A percentile compares a stretch with the other conserved stretches of the same genome.
Conservation (phyloP, 2,329 filamentous ascomycete genomes). For the Clarireedia monteithiana region DNA sequence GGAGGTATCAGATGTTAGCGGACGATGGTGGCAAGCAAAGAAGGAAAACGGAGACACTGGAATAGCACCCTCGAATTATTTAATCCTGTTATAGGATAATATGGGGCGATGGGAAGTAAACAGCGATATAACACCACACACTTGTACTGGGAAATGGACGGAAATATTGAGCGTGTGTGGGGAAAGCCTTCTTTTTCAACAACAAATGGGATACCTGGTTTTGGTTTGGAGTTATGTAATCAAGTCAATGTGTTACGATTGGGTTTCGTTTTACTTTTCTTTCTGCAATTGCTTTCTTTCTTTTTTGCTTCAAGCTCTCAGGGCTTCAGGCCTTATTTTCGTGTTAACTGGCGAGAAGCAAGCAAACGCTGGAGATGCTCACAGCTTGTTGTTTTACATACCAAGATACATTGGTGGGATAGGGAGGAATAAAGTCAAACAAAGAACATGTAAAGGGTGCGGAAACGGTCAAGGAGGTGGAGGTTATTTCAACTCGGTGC, state of each 20-base stretch:
- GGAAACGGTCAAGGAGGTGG: no score
- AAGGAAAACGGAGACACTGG: conserved; percentile 92
- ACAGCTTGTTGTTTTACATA: no score
- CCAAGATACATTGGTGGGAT: no score
- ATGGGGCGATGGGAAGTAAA: background rate
- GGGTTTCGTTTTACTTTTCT: conserved; percentile 5
- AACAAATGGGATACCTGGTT: conserved; percentile 9
- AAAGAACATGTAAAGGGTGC: no score
- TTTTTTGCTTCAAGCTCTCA: background rate
- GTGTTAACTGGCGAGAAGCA: no score
- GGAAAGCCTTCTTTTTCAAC: background rate
- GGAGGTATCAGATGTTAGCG: conserved; percentile 92
- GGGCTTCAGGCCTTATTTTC: background rate
- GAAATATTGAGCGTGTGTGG: background rate
- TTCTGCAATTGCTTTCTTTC: background rate
- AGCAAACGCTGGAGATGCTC: no score
- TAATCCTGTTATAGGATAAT: conserved; percentile 61
- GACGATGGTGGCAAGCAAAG: conserved; percentile 96
- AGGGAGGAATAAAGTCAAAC: no score
- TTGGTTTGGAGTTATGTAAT: conserved; percentile 14
- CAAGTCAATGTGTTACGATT: conserved; percentile 16
- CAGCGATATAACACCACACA: conserved; percentile 1
- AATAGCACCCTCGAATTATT: conserved; percentile 79
- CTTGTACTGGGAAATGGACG: conserved; percentile 9
- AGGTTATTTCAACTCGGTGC: no score